A percentile compares a stretch with the other conserved stretches of the same genome.
Evolutionary conservation across 768 basidiomycete species (phyloP).

Genomic region (Cyclocybe aegerita): DNA sequence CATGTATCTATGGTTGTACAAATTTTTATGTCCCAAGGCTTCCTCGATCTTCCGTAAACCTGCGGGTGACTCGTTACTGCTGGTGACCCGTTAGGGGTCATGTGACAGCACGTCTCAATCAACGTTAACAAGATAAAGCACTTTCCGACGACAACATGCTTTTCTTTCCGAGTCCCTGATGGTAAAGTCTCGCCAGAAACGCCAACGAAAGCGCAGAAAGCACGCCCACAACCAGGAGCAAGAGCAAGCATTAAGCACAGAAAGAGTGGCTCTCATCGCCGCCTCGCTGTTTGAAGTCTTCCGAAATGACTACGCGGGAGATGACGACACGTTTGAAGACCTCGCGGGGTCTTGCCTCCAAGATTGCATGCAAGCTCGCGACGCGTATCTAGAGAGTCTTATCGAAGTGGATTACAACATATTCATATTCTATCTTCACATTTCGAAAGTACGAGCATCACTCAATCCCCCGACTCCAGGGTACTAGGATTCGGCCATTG

Average conservation of each 20-base stretch:
- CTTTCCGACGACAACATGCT: not conserved
- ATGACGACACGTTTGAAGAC: constrained; percentile 22
- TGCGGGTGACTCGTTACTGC: no score
- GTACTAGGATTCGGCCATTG: constrained; percentile 9
- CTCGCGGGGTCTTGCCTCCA: constrained; percentile 27
- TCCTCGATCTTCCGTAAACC: no score
- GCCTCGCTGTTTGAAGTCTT: no score
- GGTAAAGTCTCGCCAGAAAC: not conserved
- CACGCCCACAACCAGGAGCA: not conserved
- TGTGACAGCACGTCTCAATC: not conserved
- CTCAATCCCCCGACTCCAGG: not conserved
- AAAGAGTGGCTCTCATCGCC: no score
- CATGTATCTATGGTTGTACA: no score
- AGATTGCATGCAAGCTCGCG: constrained; percentile 25
- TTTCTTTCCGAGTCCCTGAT: not conserved
- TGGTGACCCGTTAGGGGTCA: no score
- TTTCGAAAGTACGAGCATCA: not conserved
- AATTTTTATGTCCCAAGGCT: no score
- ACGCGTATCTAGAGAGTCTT: constrained; percentile 14
- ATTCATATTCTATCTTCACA: not conserved
- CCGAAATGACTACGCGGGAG: no score
- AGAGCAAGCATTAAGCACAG: no score
- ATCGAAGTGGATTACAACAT: constrained; percentile 26
- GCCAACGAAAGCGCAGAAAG: constrained; percentile 8
- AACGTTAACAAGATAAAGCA: not conserved